phyloP scores from a whole-genome alignment of 768 basidiomycete species.

The Imleria badia region DNA sequence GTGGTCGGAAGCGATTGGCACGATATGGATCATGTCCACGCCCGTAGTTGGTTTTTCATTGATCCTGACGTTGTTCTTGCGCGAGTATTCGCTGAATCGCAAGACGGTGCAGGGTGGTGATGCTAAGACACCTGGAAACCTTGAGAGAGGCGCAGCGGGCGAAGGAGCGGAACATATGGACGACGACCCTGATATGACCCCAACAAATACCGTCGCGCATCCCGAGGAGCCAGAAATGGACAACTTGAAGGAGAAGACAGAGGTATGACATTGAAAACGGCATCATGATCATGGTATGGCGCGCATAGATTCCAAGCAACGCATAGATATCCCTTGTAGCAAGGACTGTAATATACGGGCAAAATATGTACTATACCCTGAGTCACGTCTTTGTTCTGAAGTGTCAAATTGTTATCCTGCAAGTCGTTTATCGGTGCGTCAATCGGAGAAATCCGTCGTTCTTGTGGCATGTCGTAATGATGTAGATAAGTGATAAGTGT shows the following conservation, averaged over 20 bases:
- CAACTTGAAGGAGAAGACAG: neutral
- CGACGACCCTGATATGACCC: neutral
- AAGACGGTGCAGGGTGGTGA: constrained; percentile 41
- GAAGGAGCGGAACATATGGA: neutral
- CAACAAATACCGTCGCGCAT: neutral
- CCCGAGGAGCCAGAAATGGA: neutral
- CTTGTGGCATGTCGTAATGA: too few species aligned
- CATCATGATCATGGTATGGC: neutral
- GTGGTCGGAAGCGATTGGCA: constrained; percentile 61
- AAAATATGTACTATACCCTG: neutral
- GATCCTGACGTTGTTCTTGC: constrained; percentile 52
- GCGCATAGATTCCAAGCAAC: constrained; percentile 1
- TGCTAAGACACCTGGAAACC: constrained; percentile 26
- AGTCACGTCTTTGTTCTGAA: too few species aligned
- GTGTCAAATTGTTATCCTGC: too few species aligned
- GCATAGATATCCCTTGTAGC: neutral
- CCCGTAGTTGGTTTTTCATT: constrained; percentile 56
- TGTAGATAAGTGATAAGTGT: too few species aligned
- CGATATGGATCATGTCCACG: constrained; percentile 64
- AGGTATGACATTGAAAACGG: neutral
- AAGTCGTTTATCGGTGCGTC: too few species aligned
- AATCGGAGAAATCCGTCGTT: too few species aligned
- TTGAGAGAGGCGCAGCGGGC: constrained; percentile 27
- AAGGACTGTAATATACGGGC: neutral
- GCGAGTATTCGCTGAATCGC: constrained; percentile 60